These are phyloP conservation scores for Leccinum barrowsii DNA, from an alignment of 768 basidiomycete genomes.

Conservation along the genomic window DNA sequence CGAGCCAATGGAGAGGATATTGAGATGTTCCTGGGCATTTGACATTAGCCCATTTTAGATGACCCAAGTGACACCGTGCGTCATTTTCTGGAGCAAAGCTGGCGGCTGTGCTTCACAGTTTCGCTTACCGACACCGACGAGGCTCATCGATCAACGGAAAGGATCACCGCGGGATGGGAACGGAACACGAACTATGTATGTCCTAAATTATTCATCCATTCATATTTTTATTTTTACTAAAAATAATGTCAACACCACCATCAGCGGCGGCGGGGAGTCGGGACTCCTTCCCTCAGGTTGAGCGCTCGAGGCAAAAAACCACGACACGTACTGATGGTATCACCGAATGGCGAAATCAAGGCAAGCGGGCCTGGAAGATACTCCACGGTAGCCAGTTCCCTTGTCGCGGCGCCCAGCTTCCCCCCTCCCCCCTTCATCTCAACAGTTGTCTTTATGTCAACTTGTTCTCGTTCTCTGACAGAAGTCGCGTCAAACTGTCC, in stretches of 20 bases:
- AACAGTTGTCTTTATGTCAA: background rate
- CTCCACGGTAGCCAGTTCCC: background rate
- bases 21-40: background rate
- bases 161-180: background rate
- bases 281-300: background rate
- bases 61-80: background rate
- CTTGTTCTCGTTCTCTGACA: background rate
- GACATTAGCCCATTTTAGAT: background rate
- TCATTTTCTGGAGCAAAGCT: background rate
- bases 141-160: background rate
- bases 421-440: background rate
- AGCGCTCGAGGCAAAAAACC: background rate
- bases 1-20: background rate
- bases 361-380: no score
- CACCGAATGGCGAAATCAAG: background rate
- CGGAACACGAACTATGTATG: background rate
- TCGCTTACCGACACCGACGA: no score
- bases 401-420: background rate
- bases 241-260: background rate
- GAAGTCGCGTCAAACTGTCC: background rate
- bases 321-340: background rate
- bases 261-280: background rate
- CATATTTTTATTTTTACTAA: background rate
- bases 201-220: background rate
- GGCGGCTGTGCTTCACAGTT: background rate